Conservation (phyloP, 176 grass and related monocot genomes). For the Tillandsia fasciculata region DNA sequence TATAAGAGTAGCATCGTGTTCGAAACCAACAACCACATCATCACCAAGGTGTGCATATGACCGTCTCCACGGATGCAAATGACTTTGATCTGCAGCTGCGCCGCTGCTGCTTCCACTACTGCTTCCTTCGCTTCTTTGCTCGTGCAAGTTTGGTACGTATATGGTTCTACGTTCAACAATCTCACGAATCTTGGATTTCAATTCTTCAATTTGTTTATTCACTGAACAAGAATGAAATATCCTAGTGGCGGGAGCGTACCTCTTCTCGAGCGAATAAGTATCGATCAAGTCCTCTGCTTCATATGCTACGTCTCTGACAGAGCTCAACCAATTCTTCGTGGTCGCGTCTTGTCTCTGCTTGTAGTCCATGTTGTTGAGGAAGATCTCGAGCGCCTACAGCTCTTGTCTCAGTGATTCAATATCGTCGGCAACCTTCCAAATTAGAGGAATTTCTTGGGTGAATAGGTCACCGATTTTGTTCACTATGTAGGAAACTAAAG, state of each 20-base stretch:
- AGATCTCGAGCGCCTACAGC: neutral
- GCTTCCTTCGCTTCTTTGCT: neutral
- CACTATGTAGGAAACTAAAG: neutral
- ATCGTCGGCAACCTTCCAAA: neutral
- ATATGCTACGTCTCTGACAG: neutral
- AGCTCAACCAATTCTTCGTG: neutral
- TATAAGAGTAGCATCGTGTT: neutral
- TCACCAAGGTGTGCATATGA: neutral
- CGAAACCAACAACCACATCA: neutral
- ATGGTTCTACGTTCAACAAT: neutral
- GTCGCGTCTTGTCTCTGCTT: no score
- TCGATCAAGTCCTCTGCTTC: constrained; percentile 3
- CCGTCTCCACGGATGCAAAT: neutral
- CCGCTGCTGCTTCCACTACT: no score
- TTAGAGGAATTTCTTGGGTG: neutral
- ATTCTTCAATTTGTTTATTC: neutral
- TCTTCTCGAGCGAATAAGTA: neutral
- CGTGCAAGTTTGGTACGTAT: neutral
- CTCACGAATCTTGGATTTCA: neutral
- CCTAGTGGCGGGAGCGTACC: neutral
- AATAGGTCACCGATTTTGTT: neutral
- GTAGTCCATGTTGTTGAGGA: no score
- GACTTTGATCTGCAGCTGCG: no score
- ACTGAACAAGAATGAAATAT: neutral
- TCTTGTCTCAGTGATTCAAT: neutral